Percentiles rank a stretch among this genome's conserved stretches.
Evolutionary conservation across 2,329 filamentous ascomycete genomes (phyloP).

Genomic region (Aureobasidium pullulans): DNA sequence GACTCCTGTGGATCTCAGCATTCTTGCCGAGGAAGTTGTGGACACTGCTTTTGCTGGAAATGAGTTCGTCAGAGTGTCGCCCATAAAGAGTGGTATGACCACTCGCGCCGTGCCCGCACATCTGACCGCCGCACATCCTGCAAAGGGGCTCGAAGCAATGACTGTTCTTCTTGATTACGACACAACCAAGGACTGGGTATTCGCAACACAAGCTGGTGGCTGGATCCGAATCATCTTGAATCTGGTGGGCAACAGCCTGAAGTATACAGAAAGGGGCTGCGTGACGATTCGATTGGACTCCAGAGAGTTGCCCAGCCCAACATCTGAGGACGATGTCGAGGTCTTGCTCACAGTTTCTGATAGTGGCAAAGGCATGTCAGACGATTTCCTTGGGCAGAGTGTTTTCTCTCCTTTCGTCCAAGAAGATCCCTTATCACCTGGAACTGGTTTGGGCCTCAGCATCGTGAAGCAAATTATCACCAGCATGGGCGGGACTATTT

Average conservation of each 20-base stretch:
- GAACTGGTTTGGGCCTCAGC: slow-evolving; percentile 59
- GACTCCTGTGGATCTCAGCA: slow-evolving; percentile 33
- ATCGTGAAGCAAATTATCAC: slow-evolving; percentile 44
- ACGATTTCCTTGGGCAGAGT: slow-evolving; percentile 54
- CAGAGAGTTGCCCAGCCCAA: not conserved
- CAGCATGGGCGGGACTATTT: slow-evolving; percentile 24
- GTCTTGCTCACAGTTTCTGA: slow-evolving; percentile 42
- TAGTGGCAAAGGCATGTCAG: slow-evolving; percentile 58
- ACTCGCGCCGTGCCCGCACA: not conserved
- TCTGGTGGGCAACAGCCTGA: slow-evolving; percentile 18
- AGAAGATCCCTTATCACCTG: slow-evolving; percentile 54
- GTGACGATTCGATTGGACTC: slow-evolving; percentile 18
- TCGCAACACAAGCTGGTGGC: slow-evolving; percentile 32
- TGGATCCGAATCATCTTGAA: slow-evolving; percentile 18
- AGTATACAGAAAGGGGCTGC: slow-evolving; percentile 16
- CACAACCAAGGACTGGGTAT: slow-evolving; percentile 34
- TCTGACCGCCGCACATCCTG: not conserved
- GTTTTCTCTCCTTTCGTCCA: slow-evolving; percentile 60
- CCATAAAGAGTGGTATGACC: slow-evolving; percentile 19
- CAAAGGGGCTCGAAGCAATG: not conserved
- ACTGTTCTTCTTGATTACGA: slow-evolving; percentile 11
- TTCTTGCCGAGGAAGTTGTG: slow-evolving; percentile 46
- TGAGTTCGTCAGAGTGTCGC: slow-evolving; percentile 21
- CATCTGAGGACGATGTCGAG: not conserved
- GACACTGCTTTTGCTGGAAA: slow-evolving; percentile 37